Base-by-base conservation (phyloP, 2,329 filamentous ascomycete species). In the Pseudocercospora fijiensis region DNA sequence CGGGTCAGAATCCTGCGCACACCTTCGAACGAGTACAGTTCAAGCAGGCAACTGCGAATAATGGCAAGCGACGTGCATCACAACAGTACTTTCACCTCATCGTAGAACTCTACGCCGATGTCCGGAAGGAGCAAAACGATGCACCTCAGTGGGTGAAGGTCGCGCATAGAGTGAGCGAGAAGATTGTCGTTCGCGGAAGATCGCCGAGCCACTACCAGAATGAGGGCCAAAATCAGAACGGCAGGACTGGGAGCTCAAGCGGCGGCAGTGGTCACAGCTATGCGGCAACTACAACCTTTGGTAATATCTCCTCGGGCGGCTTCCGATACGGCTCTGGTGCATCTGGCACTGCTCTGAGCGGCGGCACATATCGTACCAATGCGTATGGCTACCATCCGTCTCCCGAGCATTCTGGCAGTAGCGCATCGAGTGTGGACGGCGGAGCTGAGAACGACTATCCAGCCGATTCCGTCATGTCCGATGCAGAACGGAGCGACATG, bases 31-130 rank as follows among this genome's bases (percentile, higher is more conserved):
- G 93, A 10, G 95, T 96, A 58, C 92, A 96, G 72, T 97, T 96
- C 84, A 96, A 96, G 76, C 91, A 91, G 68, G 92, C 93, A 1
- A 96, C 92, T 0, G 91, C 92, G 24, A 97, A 96, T 79, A 97
- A 97, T 70, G 92, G 92, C 53, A 96, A 96, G 76, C 85, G 93
- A 69, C 84, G 93, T 62, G 92, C 92, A 1, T 91, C 92, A 18
- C 92, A 97, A 74, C 93, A 96, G 71, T 96, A 92, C 76, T 96
- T 96, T 73, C 91, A 95, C 71, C 83, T 97, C n/a, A 86, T 96
- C 52, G 88, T 96, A 3, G 92, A 96, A 74, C 85, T 96, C 0
- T 91, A 87, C 77, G 91, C 85, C 7, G 88, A 93, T 67, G 79
- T 91, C 7, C 83, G 86, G 2, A 73, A 76, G 30, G 80, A 75